phyloP scores from a whole-genome alignment of 2,329 filamentous ascomycete species.

The Pseudodiploospora longispora region DNA sequence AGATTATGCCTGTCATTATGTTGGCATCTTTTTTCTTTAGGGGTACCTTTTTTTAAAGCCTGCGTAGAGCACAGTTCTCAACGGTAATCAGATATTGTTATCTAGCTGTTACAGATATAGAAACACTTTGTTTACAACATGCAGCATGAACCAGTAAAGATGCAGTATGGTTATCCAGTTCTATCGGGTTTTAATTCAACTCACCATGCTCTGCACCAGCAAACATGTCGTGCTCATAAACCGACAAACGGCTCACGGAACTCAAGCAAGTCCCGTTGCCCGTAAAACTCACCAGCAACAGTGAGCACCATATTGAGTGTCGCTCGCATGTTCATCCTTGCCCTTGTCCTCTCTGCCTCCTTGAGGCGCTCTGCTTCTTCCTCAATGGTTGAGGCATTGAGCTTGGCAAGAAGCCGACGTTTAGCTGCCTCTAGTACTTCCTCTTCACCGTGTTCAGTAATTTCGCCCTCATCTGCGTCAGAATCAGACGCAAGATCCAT shows the following conservation, averaged over 20 bases:
- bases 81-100: too few relatives aligned
- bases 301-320: constrained; percentile 90
- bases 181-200: too few relatives aligned
- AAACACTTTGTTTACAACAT: too few relatives aligned
- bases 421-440: constrained; percentile 40
- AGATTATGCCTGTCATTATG: too few relatives aligned
- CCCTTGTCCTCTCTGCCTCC: constrained; percentile 23
- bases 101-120: too few relatives aligned
- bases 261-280: constrained; percentile 77
- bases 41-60: too few relatives aligned
- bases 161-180: too few relatives aligned
- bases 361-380: constrained; percentile 20
- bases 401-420: constrained; percentile 36
- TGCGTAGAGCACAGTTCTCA: too few relatives aligned
- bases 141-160: too few relatives aligned
- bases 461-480: constrained; percentile 29
- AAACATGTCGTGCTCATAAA: too few relatives aligned
- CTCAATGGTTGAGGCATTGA: constrained; percentile 22
- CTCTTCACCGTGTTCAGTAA: constrained; percentile 20
- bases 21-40: too few relatives aligned
- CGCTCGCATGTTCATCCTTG: constrained; percentile 48
- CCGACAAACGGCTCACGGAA: constrained; percentile 56
- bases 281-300: constrained; percentile 79
- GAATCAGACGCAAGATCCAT: constrained; percentile 35
- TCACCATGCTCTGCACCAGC: too few relatives aligned